Conservation (phyloP, 164 flowering plant genomes). For the Tetrastigma voinierianum region DNA sequence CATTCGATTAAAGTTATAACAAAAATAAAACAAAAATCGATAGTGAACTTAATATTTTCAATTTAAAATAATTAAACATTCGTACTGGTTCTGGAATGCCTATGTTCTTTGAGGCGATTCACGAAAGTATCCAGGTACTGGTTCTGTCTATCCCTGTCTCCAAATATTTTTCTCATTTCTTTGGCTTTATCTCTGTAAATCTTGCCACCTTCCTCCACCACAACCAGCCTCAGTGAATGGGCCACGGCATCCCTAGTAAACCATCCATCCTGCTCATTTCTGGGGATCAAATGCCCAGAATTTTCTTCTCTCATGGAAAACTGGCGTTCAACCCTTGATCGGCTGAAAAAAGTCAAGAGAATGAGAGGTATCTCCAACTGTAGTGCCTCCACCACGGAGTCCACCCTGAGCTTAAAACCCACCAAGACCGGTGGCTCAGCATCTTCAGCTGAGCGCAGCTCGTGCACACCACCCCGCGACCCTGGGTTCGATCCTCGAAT, state of each 20-base stretch:
- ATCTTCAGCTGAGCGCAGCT: conserved; percentile 25
- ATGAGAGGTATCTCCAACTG: conserved; percentile 8
- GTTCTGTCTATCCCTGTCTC: conserved; percentile 13
- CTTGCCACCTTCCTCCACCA: conserved; percentile 22
- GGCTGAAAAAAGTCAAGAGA: conserved; percentile 5
- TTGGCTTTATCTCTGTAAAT: conserved; percentile 21
- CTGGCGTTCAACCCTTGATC: conserved; percentile 16
- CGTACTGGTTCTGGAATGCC: too few species aligned
- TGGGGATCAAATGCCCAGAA: conserved; percentile 9
- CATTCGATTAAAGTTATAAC: too few species aligned
- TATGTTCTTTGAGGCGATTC: not conserved
- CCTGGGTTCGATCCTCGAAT: conserved; percentile 21
- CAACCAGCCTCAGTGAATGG: conserved; percentile 23
- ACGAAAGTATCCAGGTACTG: conserved; percentile 9
- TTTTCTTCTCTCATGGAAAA: conserved; percentile 11
- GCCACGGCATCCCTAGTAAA: conserved; percentile 33
- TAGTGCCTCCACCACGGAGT: conserved; percentile 24
- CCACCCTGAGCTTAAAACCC: conserved; percentile 30
- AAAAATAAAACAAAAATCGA: too few species aligned
- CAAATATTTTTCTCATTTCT: conserved; percentile 24
- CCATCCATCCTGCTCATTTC: conserved; percentile 15
- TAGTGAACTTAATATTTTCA: too few species aligned
- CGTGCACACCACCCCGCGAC: conserved; percentile 17
- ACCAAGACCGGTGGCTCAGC: conserved; percentile 23
- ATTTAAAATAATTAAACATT: too few species aligned